phyloP scores from a whole-genome alignment of 192 early-diverging fungal species.

The Piromyces finnis region DNA sequence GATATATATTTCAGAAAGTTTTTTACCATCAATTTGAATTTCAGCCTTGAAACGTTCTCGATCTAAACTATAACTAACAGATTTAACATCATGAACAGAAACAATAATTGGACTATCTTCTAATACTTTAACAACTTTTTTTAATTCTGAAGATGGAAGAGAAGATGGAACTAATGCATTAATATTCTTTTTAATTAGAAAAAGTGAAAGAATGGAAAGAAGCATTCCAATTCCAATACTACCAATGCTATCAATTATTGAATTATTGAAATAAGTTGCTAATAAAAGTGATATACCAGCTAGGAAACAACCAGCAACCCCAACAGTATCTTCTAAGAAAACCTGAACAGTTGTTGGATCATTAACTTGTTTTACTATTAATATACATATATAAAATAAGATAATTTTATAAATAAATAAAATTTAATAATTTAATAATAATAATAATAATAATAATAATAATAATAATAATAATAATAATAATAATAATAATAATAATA shows the following conservation, averaged over 20 bases:
- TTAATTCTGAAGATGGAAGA: constrained; percentile 10
- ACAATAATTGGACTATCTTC: constrained; percentile 24
- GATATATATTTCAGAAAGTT: constrained; percentile 23
- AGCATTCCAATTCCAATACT: constrained; percentile 26
- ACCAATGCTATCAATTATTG: constrained; percentile 25
- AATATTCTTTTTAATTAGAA: constrained; percentile 28
- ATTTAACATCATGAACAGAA: constrained; percentile 39
- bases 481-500: too few relatives aligned
- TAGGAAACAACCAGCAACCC: constrained; percentile 21
- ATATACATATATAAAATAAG: too few relatives aligned
- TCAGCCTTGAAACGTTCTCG: constrained; percentile 39
- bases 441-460: too few relatives aligned
- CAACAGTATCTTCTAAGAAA: constrained; percentile 27
- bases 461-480: too few relatives aligned
- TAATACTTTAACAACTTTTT: constrained; percentile 19
- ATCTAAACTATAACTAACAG: constrained; percentile 22
- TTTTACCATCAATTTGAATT: constrained; percentile 31
- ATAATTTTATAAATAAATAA: neutral
- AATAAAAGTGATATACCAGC: constrained; percentile 20
- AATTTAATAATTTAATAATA: too few relatives aligned
- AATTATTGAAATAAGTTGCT: constrained; percentile 12
- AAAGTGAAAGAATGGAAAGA: constrained; percentile 18
- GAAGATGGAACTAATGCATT: constrained; percentile 17
- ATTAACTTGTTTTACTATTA: constrained; percentile 13
- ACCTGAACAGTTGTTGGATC: constrained; percentile 40